Conservation (phyloP, 2,329 filamentous ascomycete genomes). For the Aspergillus sp. region DNA sequence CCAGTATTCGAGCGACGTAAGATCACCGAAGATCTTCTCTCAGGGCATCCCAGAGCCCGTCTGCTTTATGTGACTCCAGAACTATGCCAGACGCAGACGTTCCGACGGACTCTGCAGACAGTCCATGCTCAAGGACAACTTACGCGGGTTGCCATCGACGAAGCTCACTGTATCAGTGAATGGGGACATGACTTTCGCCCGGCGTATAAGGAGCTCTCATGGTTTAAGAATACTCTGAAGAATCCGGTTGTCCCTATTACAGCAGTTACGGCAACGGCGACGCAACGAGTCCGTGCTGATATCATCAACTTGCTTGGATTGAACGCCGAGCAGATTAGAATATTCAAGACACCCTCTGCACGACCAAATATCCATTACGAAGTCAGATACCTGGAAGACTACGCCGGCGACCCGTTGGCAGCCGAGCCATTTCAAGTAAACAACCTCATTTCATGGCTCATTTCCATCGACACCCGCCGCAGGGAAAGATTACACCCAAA, state of each 20-base stretch:
- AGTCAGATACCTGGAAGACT: conserved; percentile 55
- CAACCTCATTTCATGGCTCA: conserved; percentile 72
- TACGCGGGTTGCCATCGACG: conserved; percentile 82
- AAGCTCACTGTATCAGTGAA: conserved; percentile 95
- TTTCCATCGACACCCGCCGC: conserved; percentile 63
- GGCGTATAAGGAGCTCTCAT: conserved; percentile 78
- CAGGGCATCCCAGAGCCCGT: conserved; percentile 74
- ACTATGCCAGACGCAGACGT: conserved; percentile 68
- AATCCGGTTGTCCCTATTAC: conserved; percentile 85
- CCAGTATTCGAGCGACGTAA: conserved; percentile 55
- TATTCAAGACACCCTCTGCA: conserved; percentile 76
- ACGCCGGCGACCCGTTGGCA: conserved; percentile 20
- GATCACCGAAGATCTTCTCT: conserved; percentile 75
- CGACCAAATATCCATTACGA: conserved; percentile 86
- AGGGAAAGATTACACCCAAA: conserved; percentile 41
- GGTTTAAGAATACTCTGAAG: conserved; percentile 60
- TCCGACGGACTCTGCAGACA: conserved; percentile 65
- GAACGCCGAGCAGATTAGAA: conserved; percentile 55
- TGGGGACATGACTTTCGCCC: conserved; percentile 98
- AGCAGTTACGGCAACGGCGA: conserved; percentile 88
- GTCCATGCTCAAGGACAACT: conserved; percentile 77
- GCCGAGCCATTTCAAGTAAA: conserved; percentile 60
- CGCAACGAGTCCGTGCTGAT: conserved; percentile 70
- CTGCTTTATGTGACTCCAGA: conserved; percentile 93
- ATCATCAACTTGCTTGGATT: conserved; percentile 70